Percentiles rank a stretch among this genome's conserved stretches.
Evolutionary conservation across 2,329 filamentous ascomycete species (phyloP).

Genomic region (Dothideomycetidae sp.): DNA sequence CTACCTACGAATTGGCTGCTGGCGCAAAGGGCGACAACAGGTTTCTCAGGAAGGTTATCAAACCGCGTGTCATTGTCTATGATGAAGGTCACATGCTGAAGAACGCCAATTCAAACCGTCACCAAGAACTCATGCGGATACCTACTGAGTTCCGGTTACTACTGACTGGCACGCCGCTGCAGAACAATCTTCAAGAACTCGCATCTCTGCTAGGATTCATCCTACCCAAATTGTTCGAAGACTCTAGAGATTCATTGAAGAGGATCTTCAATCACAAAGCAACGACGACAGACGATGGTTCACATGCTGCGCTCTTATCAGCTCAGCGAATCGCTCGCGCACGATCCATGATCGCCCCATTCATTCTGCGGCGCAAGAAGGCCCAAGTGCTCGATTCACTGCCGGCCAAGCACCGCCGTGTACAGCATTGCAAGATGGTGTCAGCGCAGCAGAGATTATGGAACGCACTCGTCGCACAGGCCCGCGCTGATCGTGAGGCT

Average conservation of each 20-base stretch:
- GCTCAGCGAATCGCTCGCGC: constrained; percentile 75
- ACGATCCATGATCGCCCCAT: constrained; percentile 83
- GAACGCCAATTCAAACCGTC: constrained; percentile 70
- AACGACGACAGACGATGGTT: constrained; percentile 56
- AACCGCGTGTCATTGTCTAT: constrained; percentile 54
- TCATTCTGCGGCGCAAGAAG: constrained; percentile 88
- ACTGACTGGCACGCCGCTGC: constrained; percentile 78
- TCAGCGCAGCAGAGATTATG: constrained; percentile 61
- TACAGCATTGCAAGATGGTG: constrained; percentile 72
- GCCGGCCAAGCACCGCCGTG: constrained; percentile 61
- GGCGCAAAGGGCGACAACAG: constrained; percentile 45
- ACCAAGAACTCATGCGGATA: constrained; percentile 65
- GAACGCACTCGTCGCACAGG: constrained; percentile 49
- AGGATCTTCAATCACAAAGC: constrained; percentile 88
- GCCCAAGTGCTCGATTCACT: constrained; percentile 74
- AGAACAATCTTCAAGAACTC: constrained; percentile 89
- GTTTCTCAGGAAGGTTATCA: constrained; percentile 44
- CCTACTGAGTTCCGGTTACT: constrained; percentile 71
- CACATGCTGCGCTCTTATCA: constrained; percentile 67
- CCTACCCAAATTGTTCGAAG: constrained; percentile 64
- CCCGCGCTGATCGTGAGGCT: constrained; percentile 31
- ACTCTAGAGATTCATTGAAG: constrained; percentile 63
- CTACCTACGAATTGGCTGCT: constrained; percentile 53
- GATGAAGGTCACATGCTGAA: constrained; percentile 93
- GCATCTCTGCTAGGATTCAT: constrained; percentile 87